Base-by-base conservation (phyloP, 306 rosid genomes). In the Begonia loranthoides region DNA sequence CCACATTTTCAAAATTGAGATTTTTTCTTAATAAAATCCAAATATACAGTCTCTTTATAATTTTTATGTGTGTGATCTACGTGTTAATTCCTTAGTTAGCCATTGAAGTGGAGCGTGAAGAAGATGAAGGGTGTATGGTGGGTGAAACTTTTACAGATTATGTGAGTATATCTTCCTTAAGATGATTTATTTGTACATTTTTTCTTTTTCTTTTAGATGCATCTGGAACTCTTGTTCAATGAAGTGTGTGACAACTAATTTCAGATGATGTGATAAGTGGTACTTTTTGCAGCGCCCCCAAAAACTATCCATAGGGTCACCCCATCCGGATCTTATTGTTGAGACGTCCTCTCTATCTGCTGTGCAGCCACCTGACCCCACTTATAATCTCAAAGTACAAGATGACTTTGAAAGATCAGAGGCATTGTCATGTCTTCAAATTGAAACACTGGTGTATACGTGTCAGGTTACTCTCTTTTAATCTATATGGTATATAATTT, bases 321-420 rank as follows among this genome's bases (percentile, higher is more conserved):
- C 76, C 28, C 99, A 90, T 67, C 96, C 99, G 39, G 99, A 90
- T 68, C 96, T 95, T 15, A 76, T 90, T 59, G 95, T 86, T 72
- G 99, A 90, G 78, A 90, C 96, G 51, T 90, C 99, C 17, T 86
- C 99, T 45, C 71, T 90, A 80, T 66, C 99, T 57, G 99, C 96
- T 10, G 94, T 90, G 72, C 99, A 90, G 79, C 99, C 99, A 45
- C 99, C 99, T 12, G 99, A 90, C 72, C 99, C 99, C 16, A 83
- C 93, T 43, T 90, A 90, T 52, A 73, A 83, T 64, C 85, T 84
- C 33, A 76, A 66, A 69, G 69, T 76, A 69, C 80, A 67, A 70
- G 94, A 78, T 50, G 76, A 71, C 39, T 66, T 90, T 64, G 94
- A 86, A 73, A 69, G 54, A 55, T 66, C 76, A 48, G 74, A 80